phyloP scores from a whole-genome alignment of 164 flowering plant species.

The Aristolochia contorta region DNA sequence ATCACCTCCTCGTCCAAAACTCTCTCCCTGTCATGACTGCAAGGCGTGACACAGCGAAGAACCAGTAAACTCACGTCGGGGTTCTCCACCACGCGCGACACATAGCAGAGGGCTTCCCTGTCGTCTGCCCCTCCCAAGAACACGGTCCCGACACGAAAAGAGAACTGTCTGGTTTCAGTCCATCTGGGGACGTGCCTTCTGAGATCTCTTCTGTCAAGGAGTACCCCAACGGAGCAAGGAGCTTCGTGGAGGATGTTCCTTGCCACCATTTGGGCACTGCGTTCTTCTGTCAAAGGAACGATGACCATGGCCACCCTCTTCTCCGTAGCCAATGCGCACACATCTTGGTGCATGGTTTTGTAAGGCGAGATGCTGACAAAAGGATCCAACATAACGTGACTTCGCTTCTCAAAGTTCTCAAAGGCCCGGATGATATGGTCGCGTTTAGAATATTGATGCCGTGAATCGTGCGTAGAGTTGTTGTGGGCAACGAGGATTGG shows the following conservation, averaged over 20 bases:
- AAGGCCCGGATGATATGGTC: slow-evolving; percentile 36
- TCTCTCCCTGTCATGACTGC: too few relatives aligned
- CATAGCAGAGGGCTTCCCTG: too few relatives aligned
- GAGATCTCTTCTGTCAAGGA: too few relatives aligned
- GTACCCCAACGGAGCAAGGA: too few relatives aligned
- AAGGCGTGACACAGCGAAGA: too few relatives aligned
- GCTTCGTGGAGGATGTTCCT: slow-evolving; percentile 1
- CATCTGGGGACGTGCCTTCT: too few relatives aligned
- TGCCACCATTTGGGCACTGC: neutral
- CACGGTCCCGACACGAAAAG: too few relatives aligned
- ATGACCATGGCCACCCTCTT: slow-evolving; percentile 36
- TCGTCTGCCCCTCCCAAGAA: too few relatives aligned
- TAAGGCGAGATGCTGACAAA: slow-evolving; percentile 35
- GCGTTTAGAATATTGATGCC: neutral
- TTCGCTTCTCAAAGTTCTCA: slow-evolving; percentile 17
- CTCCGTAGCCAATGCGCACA: slow-evolving; percentile 44
- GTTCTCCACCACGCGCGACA: too few relatives aligned
- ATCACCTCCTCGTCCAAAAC: too few relatives aligned
- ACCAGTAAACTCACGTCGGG: too few relatives aligned
- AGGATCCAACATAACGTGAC: slow-evolving; percentile 20
- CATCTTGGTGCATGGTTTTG: slow-evolving; percentile 58
- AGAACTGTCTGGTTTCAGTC: too few relatives aligned
- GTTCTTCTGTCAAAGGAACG: slow-evolving; percentile 22
- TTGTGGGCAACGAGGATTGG: slow-evolving; percentile 47
- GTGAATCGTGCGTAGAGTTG: neutral